These are phyloP conservation scores for Periconia sp. DNA, from an alignment of 2,329 filamentous ascomycete genomes.

Conservation along the genomic window DNA sequence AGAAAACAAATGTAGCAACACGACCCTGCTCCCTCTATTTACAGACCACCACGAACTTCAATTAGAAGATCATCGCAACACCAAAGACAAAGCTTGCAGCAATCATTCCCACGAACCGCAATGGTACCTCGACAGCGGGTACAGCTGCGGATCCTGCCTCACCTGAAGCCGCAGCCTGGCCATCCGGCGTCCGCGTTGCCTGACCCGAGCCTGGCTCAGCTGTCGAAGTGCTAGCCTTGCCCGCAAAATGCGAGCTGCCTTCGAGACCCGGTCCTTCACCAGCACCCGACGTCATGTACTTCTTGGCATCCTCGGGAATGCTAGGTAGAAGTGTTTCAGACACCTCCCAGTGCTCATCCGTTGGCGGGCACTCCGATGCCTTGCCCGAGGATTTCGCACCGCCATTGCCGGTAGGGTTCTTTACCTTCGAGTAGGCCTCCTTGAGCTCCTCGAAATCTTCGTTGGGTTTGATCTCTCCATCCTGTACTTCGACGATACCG, in stretches of 20 bases:
- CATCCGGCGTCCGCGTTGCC: slow-evolving; percentile 30
- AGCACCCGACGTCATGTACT: slow-evolving; percentile 64
- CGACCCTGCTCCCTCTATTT: no score
- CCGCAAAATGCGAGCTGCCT: slow-evolving; percentile 52
- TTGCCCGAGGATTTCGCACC: slow-evolving; percentile 62
- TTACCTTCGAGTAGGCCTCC: slow-evolving; percentile 56
- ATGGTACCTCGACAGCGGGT: slow-evolving; percentile 29
- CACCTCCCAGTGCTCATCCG: slow-evolving; percentile 63
- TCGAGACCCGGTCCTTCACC: slow-evolving; percentile 62
- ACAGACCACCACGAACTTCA: no score
- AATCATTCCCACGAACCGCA: slow-evolving; percentile 37
- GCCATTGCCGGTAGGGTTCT: slow-evolving; percentile 62
- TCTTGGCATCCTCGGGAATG: slow-evolving; percentile 61
- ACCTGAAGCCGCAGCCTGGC: slow-evolving; percentile 6
- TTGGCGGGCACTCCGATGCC: slow-evolving; percentile 61
- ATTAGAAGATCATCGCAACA: slow-evolving; percentile 37
- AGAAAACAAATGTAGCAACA: no score
- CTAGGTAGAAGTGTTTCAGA: slow-evolving; percentile 58
- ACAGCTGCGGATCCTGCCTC: slow-evolving; percentile 25
- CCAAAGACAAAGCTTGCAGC: slow-evolving; percentile 40
- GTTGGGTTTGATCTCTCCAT: slow-evolving; percentile 62
- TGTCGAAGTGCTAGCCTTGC: slow-evolving; percentile 32
- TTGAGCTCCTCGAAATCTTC: slow-evolving; percentile 68
- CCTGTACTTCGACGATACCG: slow-evolving; percentile 75
- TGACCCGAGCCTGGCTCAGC: slow-evolving; percentile 36